Base-by-base conservation (phyloP, 1,139 yeast genomes). In the Magnusiomyces sp. region DNA sequence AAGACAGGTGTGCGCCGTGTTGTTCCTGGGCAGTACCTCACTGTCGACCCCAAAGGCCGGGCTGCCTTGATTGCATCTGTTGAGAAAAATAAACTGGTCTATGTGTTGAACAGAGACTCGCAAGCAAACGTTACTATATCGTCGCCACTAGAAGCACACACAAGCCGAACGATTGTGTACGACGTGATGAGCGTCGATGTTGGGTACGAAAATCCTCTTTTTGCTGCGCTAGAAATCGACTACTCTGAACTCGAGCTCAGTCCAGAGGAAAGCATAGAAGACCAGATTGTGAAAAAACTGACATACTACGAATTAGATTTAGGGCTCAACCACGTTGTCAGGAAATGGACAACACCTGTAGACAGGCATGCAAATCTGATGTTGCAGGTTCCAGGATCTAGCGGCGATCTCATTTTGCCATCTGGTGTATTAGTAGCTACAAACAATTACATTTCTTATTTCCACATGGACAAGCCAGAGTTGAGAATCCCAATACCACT, bases 271-370 rank as follows among this genome's bases (percentile, higher is more conserved):
- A 55, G 47, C 37, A 63, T 60, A 1, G 58, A 55, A 48, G 62
- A 58, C 32, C 56, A 53, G 5, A 55, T 56, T n/a, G 57, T 53
- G 49, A 68, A 67, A 48, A 59, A 62, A 40, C 67, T 90, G 52
- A 75, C 78, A 7, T 83, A 76, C 63, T 90, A 90, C 66, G 94
- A 87, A 61, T 69, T 90, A 32, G 97, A 92, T 64, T 75, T 86
- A 48, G 96, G 97, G 0, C 70, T 90, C 49, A 89, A 90, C 61
- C 85, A 83, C 61, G 76, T 89, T 1, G 72, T 83, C 1, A 76
- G 75, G 51, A 74, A 71, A 52, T 71, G 76, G 51, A 63, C 76
- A 2, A 74, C 68, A 34, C 63, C 58, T 9, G 66, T 78, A 2
- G 71, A 73, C 5, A 61, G 58, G 31, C 67, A 64, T n/a, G 73